Base-by-base conservation (phyloP, 2,329 filamentous ascomycete genomes). In the Beauveria varroae region DNA sequence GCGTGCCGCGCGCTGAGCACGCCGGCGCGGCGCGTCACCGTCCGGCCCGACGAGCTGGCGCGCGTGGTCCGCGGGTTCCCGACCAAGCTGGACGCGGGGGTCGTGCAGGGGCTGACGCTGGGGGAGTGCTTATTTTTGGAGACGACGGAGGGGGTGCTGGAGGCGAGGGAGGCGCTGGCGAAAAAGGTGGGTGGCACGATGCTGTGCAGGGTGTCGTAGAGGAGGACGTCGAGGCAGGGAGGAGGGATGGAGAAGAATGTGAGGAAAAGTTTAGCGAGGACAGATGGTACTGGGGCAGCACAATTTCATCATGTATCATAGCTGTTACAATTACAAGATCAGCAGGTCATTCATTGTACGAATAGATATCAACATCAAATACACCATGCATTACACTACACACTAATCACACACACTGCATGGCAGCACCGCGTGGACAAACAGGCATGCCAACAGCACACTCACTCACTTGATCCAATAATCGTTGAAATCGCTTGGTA, bases 71-170 rank as follows among this genome's bases (percentile, higher is more conserved):
- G 88, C 64, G 93, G 93, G 3, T 81, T 87, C 64, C 80, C 84
- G 59, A 80, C 82, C 4, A 74, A 72, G 63, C 62, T 75, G 34
- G 80, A 81, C 16, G 84, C 85, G 64, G 86, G 92, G 12, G 86
- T 86, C 64, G 81, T 96, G 30, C 84, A 86, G 70, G 91, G 91
- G 0, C 71, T 96, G 67, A 87, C 83, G 64, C 78, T 95, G 16
- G 93, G 93, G 61, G 93, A 97, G 80, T 88, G 86, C 71, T 76
- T 97, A 71, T 93, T 93, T 70, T 70, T 97, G 55, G 85, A 81
- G 16, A 96, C 92, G 20, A 87, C 91, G 69, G 76, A 80, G 65
- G 93, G 93, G 1, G 81, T 96, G 10, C 71, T 96, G 70, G 93
- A 97, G 78, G 81, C 86, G 28, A 81, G 93, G 67, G 91, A 96